Percentiles rank a stretch among this genome's conserved stretches.
Evolutionary conservation across 352 stramenopile genomes (phyloP).

Genomic region (Ophiocytium majus): DNA sequence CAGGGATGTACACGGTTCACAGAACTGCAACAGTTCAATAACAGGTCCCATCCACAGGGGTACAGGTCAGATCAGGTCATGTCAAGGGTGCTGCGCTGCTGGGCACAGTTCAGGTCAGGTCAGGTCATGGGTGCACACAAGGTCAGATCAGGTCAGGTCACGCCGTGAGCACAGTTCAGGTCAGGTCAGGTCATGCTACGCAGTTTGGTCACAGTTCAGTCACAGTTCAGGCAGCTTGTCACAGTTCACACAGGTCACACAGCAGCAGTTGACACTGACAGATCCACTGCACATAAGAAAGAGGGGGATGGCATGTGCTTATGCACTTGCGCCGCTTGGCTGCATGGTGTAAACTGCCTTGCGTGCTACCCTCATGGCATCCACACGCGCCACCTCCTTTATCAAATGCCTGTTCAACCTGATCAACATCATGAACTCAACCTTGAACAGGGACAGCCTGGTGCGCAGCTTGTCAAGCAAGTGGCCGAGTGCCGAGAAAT

Average conservation of each 20-base stretch:
- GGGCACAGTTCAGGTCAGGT: not conserved
- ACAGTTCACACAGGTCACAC: not conserved
- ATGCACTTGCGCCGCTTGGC: not conserved
- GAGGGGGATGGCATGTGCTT: not conserved
- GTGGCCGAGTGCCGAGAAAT: not conserved
- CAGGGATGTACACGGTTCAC: not conserved
- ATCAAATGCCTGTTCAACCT: not conserved
- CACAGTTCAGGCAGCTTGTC: not conserved
- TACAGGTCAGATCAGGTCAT: not conserved
- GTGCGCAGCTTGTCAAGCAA: not conserved
- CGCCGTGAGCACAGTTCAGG: not conserved
- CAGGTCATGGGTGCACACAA: not conserved
- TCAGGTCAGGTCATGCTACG: not conserved
- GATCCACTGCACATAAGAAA: not conserved
- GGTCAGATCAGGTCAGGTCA: not conserved
- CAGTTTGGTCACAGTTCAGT: not conserved
- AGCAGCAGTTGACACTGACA: not conserved
- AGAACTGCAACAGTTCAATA: not conserved
- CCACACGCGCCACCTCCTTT: not conserved
- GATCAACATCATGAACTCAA: not conserved
- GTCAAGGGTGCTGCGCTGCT: not conserved
- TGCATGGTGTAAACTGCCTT: no score
- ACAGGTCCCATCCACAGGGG: not conserved
- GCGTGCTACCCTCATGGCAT: not conserved
- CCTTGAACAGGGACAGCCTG: not conserved